Base-by-base conservation (phyloP, 257 asterid species). In the Solanum chiquidenum region DNA sequence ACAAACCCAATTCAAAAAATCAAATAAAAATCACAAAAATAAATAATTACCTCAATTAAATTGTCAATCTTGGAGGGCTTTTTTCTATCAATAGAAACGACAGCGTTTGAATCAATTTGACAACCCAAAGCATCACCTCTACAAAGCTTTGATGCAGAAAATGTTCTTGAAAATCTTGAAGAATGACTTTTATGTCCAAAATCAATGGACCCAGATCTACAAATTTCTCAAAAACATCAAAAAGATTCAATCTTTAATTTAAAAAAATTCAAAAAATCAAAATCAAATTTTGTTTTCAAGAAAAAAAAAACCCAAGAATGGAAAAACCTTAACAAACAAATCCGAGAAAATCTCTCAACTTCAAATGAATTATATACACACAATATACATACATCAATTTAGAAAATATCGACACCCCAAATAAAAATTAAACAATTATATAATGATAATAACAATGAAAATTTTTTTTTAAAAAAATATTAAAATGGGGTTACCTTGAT, bases 191-290 rank as follows among this genome's bases (percentile, higher is more conserved):
- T 94, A 4, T 89, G 92, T 44, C 92, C 95, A 68, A 92, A 85
- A 93, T 91, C 93, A 71, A 86, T 73, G 90, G 91, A 88, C 68
- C 92, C 94, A 84, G 94, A 93, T 93, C 98, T 95, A 87, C 69
- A 90, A 86, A 90, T 89, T 33, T 69, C 83, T 88, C 85, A 55
- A 58, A 35, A 85, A 40, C 44, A 73, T 46, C 62, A 68, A 46
- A 33, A 86, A 71, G 66, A 12, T 71, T 12, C 49, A 37, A 72
- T 33, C 40, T 27, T 87, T 84, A 68, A 62, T 83, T 55, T 23
- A 5, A 27, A 62, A 38, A 55, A 55, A 55, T 18, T 55, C 23
- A 16, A 52, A 55, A 52, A 52, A 14, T 4, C 0, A 14, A 49
- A 49, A 4, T 21, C 64, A 72, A 68, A 35, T 2, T 11, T 13